Conservation (phyloP, 768 basidiomycete genomes). For the Suillus ampliporus region DNA sequence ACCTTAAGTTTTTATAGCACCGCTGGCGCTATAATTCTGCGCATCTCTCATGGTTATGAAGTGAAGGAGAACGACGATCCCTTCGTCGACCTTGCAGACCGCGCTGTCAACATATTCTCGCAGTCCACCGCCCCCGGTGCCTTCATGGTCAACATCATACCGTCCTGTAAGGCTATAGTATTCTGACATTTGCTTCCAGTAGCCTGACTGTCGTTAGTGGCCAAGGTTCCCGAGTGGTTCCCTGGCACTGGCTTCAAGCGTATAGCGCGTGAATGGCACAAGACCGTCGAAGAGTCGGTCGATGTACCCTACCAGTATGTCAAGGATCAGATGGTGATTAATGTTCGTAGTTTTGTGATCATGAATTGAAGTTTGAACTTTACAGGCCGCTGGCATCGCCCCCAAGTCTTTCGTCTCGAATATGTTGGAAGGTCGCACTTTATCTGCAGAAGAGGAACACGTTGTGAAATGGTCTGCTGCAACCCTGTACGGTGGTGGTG, state of each 20-base stretch:
- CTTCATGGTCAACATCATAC: slow-evolving; percentile 50
- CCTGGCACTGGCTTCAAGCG: slow-evolving; percentile 49
- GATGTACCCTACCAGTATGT: no score
- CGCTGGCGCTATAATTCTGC: slow-evolving; percentile 30
- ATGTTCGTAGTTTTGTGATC: no score
- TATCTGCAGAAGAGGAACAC: not conserved
- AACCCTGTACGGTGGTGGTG: slow-evolving; percentile 19
- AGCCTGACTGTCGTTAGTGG: slow-evolving; percentile 38
- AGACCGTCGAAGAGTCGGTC: no score
- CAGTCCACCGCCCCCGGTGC: slow-evolving; percentile 45
- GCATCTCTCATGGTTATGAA: slow-evolving; percentile 36
- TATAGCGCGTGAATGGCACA: no score
- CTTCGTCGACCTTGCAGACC: slow-evolving; percentile 28
- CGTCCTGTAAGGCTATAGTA: slow-evolving; percentile 33
- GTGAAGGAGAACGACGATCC: slow-evolving; percentile 29
- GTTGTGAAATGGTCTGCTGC: slow-evolving; percentile 8
- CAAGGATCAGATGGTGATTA: no score
- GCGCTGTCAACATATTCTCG: slow-evolving; percentile 31
- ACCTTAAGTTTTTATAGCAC: slow-evolving; percentile 9
- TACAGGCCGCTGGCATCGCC: no score
- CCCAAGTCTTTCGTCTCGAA: no score
- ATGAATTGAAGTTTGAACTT: no score
- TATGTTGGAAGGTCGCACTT: not conserved
- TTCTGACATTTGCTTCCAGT: slow-evolving; percentile 38
- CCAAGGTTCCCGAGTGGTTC: slow-evolving; percentile 52